Conservation (phyloP, 192 early-diverging fungal species). For the Rhizoclosmatium globosum region DNA sequence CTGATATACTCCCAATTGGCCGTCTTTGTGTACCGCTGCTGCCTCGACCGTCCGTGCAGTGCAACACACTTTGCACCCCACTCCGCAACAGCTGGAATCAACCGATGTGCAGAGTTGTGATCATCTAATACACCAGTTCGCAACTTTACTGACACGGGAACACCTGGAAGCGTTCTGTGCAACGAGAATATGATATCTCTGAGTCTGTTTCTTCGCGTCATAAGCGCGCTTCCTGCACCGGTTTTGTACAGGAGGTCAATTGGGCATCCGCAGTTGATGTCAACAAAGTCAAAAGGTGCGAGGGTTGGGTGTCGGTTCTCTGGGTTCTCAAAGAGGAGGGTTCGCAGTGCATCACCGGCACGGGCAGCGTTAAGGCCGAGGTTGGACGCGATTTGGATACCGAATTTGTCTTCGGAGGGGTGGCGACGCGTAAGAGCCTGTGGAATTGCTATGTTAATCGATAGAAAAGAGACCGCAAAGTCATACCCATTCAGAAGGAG, state of each 20-base stretch:
- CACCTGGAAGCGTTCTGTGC: slow-evolving; percentile 66
- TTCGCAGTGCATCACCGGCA: slow-evolving; percentile 71
- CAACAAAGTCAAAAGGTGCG: slow-evolving; percentile 85
- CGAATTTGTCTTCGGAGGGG: slow-evolving; percentile 88
- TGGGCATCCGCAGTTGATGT: slow-evolving; percentile 95
- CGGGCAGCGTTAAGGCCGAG: slow-evolving; percentile 64
- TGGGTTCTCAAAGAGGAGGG: slow-evolving; percentile 58
- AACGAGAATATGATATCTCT: slow-evolving; percentile 80
- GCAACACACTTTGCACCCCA: slow-evolving; percentile 74
- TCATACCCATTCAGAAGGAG: slow-evolving; percentile 35
- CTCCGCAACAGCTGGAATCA: slow-evolving; percentile 73
- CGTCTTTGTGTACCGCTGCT: slow-evolving; percentile 88
- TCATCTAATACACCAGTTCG: slow-evolving; percentile 78
- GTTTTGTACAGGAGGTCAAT: slow-evolving; percentile 84
- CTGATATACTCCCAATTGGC: slow-evolving; percentile 95
- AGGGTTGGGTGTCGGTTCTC: neutral
- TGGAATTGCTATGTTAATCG: slow-evolving; percentile 57
- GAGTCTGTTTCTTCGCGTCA: slow-evolving; percentile 72
- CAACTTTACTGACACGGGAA: slow-evolving; percentile 91
- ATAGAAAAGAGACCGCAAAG: slow-evolving; percentile 59
- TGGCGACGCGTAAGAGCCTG: slow-evolving; percentile 88
- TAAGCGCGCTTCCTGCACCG: slow-evolving; percentile 86
- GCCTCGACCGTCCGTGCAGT: slow-evolving; percentile 89
- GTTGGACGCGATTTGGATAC: slow-evolving; percentile 85
- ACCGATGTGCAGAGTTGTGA: slow-evolving; percentile 71